A percentile compares a stretch with the other conserved stretches of the same genome.
These are phyloP conservation scores for Candida albicans DNA, from an alignment of 1,139 yeast genomes.

Conservation along the genomic window DNA sequence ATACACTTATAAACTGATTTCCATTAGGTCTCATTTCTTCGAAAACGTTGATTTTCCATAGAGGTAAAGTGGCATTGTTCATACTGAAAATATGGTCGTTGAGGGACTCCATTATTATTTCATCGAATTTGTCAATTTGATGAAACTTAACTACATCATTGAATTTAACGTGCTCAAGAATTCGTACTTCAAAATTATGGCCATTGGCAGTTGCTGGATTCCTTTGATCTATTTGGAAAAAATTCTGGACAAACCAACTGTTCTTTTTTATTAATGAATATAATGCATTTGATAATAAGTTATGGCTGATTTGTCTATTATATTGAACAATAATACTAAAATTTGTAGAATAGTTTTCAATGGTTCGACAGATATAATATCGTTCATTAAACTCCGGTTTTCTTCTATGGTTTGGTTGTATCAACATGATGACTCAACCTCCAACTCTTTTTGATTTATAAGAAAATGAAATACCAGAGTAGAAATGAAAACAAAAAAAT, in stretches of 20 bases:
- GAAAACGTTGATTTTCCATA: conserved; percentile 32
- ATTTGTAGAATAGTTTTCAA: conserved; percentile 25
- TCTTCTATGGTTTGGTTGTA: conserved; percentile 12
- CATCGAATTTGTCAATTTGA: conserved; percentile 19
- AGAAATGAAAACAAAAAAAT: too few species aligned
- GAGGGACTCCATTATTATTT: conserved; percentile 17
- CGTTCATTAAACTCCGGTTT: conserved; percentile 23
- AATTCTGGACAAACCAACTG: conserved; percentile 24
- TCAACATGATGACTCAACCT: conserved; percentile 8
- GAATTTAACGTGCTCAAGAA: conserved; percentile 22
- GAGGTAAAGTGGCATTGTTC: conserved; percentile 21
- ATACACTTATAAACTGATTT: conserved; percentile 25
- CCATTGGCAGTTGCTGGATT: conserved; percentile 9
- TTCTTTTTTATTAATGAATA: conserved; percentile 20
- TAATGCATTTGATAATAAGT: conserved; percentile 28
- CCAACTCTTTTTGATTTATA: too few species aligned
- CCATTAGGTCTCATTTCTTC: conserved; percentile 15
- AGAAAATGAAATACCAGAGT: too few species aligned
- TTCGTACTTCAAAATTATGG: conserved; percentile 20
- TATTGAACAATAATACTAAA: conserved; percentile 30
- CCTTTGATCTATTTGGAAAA: conserved; percentile 17
- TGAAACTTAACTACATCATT: conserved; percentile 27
- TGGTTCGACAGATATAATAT: conserved; percentile 28
- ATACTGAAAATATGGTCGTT: conserved; percentile 18
- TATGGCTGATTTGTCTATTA: conserved; percentile 17